These are phyloP conservation scores for Protostelium mycophagum DNA, from an alignment of 78 protist genomes.

Conservation along the genomic window DNA sequence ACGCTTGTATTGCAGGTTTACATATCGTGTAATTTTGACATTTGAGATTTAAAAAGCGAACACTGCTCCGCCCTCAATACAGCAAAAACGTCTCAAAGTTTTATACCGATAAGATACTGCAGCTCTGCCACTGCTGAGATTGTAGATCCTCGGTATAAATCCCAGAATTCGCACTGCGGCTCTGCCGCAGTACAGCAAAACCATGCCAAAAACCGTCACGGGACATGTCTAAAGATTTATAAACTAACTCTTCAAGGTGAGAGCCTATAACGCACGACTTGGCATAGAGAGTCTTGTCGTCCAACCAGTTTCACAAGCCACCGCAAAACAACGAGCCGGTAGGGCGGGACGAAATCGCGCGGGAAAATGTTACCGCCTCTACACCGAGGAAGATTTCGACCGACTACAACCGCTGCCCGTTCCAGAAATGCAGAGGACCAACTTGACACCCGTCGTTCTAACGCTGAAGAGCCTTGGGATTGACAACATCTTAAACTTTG, in stretches of 20 bases:
- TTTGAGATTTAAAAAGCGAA: too few species aligned
- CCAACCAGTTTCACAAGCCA: conserved; percentile 56
- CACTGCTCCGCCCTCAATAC: too few species aligned
- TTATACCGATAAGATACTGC: too few species aligned
- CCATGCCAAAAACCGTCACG: too few species aligned
- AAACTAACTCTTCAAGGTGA: conserved; percentile 11
- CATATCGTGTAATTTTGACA: too few species aligned
- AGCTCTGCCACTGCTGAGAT: too few species aligned
- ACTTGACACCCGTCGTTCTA: conserved; percentile 66
- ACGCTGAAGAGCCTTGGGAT: conserved; percentile 83
- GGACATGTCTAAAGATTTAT: too few species aligned
- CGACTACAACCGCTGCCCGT: conserved; percentile 12
- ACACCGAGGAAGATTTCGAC: conserved; percentile 23
- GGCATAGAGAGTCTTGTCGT: conserved; percentile 91
- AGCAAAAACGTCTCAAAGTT: too few species aligned
- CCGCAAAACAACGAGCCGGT: conserved; percentile 90
- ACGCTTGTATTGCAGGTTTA: too few species aligned
- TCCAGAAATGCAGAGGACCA: conserved; percentile 84
- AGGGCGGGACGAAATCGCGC: conserved; percentile 91
- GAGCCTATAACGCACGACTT: conserved; percentile 67
- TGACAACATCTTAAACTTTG: conserved; percentile 77
- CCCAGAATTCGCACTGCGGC: too few species aligned
- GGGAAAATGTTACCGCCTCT: conserved; percentile 60
- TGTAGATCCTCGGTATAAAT: too few species aligned
- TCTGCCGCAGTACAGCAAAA: too few species aligned